phyloP scores from a whole-genome alignment of 129 eudicot genomes.

The Flaveria ramosissima region DNA sequence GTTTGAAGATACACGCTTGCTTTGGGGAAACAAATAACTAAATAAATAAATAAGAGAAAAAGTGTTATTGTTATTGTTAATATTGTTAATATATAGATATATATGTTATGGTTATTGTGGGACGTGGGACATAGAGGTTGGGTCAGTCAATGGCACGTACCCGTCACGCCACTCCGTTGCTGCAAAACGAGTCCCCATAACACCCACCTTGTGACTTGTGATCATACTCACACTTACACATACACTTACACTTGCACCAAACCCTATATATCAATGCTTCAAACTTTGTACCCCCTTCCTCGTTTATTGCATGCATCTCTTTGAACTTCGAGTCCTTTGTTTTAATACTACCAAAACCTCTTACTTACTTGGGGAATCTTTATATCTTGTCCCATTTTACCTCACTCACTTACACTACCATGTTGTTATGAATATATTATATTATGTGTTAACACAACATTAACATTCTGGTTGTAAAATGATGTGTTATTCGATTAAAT shows the following conservation, averaged over 20 bases:
- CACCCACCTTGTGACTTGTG: slow-evolving; percentile 8
- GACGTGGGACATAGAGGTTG: neutral
- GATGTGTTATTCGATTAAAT: too few relatives aligned
- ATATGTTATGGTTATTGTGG: neutral
- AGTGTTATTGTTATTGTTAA: neutral
- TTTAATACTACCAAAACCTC: too few relatives aligned
- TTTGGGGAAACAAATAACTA: neutral
- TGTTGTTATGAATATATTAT: too few relatives aligned
- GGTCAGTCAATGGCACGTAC: slow-evolving; percentile 45
- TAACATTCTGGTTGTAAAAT: too few relatives aligned
- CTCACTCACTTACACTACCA: too few relatives aligned
- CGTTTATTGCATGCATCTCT: slow-evolving; percentile 25
- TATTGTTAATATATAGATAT: too few relatives aligned
- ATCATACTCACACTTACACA: neutral
- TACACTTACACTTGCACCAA: slow-evolving; percentile 16
- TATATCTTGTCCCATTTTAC: too few relatives aligned
- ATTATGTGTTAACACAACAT: too few relatives aligned
- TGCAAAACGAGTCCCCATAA: slow-evolving; percentile 39
- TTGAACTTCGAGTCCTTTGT: too few relatives aligned
- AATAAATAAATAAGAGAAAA: neutral
- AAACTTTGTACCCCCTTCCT: slow-evolving; percentile 25
- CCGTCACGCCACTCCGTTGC: slow-evolving; percentile 50
- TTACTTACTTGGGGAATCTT: too few relatives aligned
- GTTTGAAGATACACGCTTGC: neutral
- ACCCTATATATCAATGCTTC: slow-evolving; percentile 29